Evolutionary conservation across 2,329 filamentous ascomycete genomes (phyloP).

Genomic region (Paraphaeosphaeria sporulosa): DNA sequence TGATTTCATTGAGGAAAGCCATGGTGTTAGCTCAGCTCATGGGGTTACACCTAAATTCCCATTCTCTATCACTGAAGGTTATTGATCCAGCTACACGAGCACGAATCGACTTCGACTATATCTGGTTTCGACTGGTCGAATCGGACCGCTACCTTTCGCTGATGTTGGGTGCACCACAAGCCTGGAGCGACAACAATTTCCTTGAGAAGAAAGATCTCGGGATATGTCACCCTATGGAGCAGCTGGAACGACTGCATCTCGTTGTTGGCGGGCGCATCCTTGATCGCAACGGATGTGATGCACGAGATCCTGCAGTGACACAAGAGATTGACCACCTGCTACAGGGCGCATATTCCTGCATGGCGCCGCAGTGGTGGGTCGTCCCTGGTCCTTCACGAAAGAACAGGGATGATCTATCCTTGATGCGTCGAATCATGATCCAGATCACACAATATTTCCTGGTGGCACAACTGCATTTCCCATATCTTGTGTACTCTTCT

Average conservation of each 20-base stretch:
- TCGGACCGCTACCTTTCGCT: constrained; percentile 50
- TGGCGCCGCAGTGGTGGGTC: constrained; percentile 27
- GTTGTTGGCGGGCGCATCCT: constrained; percentile 50
- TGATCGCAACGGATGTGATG: constrained; percentile 46
- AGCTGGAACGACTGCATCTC: constrained; percentile 41
- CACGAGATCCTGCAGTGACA: constrained; percentile 34
- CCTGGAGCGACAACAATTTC: constrained; percentile 30
- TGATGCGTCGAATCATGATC: neutral
- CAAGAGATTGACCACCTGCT: constrained; percentile 26
- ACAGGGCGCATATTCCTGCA: constrained; percentile 13
- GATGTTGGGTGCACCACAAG: constrained; percentile 51
- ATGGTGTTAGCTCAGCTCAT: constrained; percentile 50
- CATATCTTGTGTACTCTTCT: neutral
- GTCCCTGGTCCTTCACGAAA: neutral
- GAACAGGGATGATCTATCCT: neutral
- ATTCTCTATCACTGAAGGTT: constrained; percentile 27
- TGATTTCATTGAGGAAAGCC: constrained; percentile 49
- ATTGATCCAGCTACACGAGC: constrained; percentile 17
- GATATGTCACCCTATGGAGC: constrained; percentile 30
- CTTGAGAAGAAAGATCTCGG: constrained; percentile 13
- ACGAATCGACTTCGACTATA: constrained; percentile 23
- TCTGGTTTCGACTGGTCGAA: constrained; percentile 51
- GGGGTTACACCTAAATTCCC: constrained; percentile 51
- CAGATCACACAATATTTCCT: constrained; percentile 5
- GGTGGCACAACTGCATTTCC: constrained; percentile 2